Evolutionary conservation across 2,329 filamentous ascomycete genomes (phyloP).

Genomic region (Claviceps sp.): DNA sequence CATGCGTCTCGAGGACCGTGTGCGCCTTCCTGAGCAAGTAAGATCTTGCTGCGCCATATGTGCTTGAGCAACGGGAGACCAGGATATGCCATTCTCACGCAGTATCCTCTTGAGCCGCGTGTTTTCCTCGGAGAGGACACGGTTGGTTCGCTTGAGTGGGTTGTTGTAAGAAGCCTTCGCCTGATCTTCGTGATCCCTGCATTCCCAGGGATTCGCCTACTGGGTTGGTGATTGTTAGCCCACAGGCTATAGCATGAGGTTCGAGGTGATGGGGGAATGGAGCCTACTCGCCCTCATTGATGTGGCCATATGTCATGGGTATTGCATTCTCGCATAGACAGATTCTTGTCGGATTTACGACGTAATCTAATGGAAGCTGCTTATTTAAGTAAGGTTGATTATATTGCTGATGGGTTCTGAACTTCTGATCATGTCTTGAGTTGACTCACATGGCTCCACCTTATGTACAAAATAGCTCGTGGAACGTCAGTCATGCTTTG

Average conservation of each 20-base stretch:
- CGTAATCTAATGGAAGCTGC: too few species aligned
- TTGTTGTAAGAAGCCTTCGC: slow-evolving; percentile 34
- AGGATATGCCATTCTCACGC: slow-evolving; percentile 37
- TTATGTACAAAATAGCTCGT: too few species aligned
- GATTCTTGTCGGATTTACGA: too few species aligned
- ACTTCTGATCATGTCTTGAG: too few species aligned
- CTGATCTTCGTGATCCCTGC: slow-evolving; percentile 38
- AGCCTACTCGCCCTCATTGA: background rate
- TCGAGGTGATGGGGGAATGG: background rate
- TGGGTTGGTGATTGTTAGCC: slow-evolving; percentile 6
- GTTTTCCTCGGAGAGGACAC: slow-evolving; percentile 34
- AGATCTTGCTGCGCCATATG: slow-evolving; percentile 20
- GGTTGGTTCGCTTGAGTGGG: slow-evolving; percentile 33
- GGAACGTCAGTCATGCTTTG: too few species aligned
- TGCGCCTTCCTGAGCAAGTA: slow-evolving; percentile 20
- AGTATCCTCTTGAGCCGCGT: slow-evolving; percentile 35
- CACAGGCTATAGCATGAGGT: background rate
- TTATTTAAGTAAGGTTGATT: too few species aligned
- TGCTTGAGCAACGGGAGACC: slow-evolving; percentile 27
- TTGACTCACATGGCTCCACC: too few species aligned
- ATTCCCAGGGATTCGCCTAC: slow-evolving; percentile 32
- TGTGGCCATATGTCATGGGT: background rate
- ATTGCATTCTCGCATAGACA: background rate
- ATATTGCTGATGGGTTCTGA: too few species aligned
- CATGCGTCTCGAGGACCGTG: slow-evolving; percentile 16